These are phyloP conservation scores for Camellia sinensis DNA, from an alignment of 148 eudicot genomes.

Conservation along the genomic window DNA sequence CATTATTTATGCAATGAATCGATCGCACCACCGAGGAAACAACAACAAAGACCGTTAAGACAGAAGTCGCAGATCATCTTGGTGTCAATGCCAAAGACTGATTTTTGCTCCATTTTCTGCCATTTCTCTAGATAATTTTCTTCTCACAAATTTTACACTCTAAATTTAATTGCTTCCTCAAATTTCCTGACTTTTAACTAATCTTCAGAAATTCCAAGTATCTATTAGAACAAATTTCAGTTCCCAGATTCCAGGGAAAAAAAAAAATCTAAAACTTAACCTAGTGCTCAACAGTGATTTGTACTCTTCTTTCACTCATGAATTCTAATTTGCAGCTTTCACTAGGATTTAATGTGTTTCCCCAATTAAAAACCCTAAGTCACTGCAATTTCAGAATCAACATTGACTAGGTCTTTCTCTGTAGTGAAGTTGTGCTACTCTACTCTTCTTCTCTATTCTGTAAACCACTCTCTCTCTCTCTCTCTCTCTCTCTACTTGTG, in stretches of 20 bases:
- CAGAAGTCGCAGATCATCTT: slow-evolving; percentile 96
- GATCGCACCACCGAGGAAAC: slow-evolving; percentile 87
- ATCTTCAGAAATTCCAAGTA: not conserved
- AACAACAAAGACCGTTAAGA: slow-evolving; percentile 78
- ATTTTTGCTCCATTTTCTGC: slow-evolving; percentile 40
- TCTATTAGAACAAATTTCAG: not conserved
- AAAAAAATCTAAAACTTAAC: not conserved
- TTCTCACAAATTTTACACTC: not conserved
- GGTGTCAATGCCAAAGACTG: slow-evolving; percentile 92
- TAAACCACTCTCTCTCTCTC: not conserved
- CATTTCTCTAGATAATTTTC: slow-evolving; percentile 30
- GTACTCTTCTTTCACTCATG: not conserved
- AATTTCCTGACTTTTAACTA: not conserved
- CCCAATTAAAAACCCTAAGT: not conserved
- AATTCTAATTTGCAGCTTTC: not conserved
- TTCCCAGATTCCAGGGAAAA: not conserved
- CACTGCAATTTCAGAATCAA: not conserved
- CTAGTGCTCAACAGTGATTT: not conserved
- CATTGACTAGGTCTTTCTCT: not conserved
- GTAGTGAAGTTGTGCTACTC: too few species aligned
- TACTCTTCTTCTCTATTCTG: too few species aligned
- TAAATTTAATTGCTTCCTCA: not conserved
- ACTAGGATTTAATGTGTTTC: not conserved
- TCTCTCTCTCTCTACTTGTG: not conserved
- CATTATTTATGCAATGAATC: slow-evolving; percentile 69